Evolutionary conservation across 2,329 filamentous ascomycete genomes (phyloP).

Genomic region (Truncatella angustata): DNA sequence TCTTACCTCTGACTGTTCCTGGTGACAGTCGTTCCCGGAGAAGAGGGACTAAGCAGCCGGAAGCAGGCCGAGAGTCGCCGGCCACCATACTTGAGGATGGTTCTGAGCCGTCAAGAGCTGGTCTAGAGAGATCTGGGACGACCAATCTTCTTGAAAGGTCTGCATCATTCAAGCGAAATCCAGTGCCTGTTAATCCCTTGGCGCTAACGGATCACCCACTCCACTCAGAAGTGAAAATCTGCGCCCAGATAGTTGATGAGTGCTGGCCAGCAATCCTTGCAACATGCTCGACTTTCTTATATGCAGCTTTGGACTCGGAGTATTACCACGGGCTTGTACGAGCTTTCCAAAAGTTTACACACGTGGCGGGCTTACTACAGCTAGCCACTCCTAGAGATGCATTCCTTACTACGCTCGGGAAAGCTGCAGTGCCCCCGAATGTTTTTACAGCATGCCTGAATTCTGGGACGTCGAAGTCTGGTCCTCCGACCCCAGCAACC

Average conservation of each 20-base stretch:
- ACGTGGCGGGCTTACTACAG: conserved; percentile 86
- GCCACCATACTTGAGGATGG: conserved; percentile 35
- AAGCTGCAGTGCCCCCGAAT: conserved; percentile 87
- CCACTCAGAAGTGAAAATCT: conserved; percentile 68
- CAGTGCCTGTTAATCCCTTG: conserved; percentile 82
- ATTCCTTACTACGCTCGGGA: conserved; percentile 89
- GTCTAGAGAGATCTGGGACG: conserved; percentile 23
- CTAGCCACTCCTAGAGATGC: conserved; percentile 87
- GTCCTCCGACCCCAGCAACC: conserved; percentile 41
- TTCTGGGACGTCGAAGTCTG: conserved; percentile 40
- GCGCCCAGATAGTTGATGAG: conserved; percentile 79
- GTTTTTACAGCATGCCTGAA: conserved; percentile 61
- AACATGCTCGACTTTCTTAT: conserved; percentile 92
- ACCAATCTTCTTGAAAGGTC: conserved; percentile 52
- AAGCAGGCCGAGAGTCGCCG: conserved; percentile 42
- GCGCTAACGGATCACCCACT: conserved; percentile 70
- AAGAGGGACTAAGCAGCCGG: conserved; percentile 40
- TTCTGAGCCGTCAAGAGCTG: conserved; percentile 27
- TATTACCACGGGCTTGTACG: conserved; percentile 91
- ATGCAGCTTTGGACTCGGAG: conserved; percentile 86
- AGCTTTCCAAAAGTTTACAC: conserved; percentile 91
- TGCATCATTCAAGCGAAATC: conserved; percentile 69
- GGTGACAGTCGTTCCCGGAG: conserved; percentile 60
- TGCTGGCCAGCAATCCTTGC: conserved; percentile 97
- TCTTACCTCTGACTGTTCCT: conserved; percentile 85